Conservation (phyloP, 768 basidiomycete species). For the Suillus plorans region DNA sequence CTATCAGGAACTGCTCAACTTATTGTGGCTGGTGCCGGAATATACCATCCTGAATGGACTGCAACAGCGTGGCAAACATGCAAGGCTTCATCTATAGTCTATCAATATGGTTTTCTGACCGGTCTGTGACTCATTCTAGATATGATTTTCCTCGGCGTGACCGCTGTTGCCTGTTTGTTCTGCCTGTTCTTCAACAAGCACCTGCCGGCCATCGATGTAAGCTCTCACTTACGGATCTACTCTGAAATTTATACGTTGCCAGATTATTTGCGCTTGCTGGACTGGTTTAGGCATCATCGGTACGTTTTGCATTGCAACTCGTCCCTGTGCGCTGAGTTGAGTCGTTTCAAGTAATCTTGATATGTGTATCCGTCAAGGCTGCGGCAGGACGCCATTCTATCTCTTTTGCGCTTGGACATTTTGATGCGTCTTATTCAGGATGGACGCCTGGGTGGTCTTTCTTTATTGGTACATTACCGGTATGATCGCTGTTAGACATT, state of each 20-base stretch:
- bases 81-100: slow-evolving; percentile 20
- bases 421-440: slow-evolving; percentile 58
- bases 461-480: slow-evolving; percentile 62
- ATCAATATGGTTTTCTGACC: slow-evolving; percentile 5
- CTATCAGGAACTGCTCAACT: slow-evolving; percentile 56
- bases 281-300: slow-evolving; percentile 59
- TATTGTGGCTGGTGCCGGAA: slow-evolving; percentile 55
- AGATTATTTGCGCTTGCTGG: slow-evolving; percentile 64
- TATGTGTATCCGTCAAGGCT: slow-evolving; percentile 59
- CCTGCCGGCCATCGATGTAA: slow-evolving; percentile 50
- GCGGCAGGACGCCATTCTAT: slow-evolving; percentile 53
- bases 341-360: slow-evolving; percentile 46
- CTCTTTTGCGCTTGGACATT: slow-evolving; percentile 56
- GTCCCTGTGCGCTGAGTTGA: slow-evolving; percentile 9
- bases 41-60: slow-evolving; percentile 59
- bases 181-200: slow-evolving; percentile 57
- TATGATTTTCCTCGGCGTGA: slow-evolving; percentile 58
- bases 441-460: slow-evolving; percentile 71
- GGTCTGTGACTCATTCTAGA: slow-evolving; percentile 29
- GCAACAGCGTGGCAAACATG: slow-evolving; percentile 63
- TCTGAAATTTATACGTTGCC: slow-evolving; percentile 8
- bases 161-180: slow-evolving; percentile 45
- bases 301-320: slow-evolving; percentile 17
- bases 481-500: slow-evolving; percentile 19
- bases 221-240: slow-evolving; percentile 6